Evolutionary conservation across 1,284 basidiomycete genomes (phyloP).

Genomic region (Amylostereum areolatum): DNA sequence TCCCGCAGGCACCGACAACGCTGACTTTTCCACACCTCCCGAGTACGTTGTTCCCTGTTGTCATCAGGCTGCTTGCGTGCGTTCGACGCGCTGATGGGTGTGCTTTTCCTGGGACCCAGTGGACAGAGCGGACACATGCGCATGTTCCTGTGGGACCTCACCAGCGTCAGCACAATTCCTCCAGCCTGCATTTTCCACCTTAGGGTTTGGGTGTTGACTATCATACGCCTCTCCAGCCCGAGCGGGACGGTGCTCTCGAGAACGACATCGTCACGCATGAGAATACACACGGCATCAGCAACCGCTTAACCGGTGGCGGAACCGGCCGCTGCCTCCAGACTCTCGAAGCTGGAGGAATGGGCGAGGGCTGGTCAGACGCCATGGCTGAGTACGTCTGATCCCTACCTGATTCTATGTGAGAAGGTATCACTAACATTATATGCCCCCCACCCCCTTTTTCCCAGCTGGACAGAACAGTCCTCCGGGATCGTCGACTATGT

Average conservation of each 20-base stretch:
- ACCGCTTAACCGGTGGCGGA: conserved; percentile 48
- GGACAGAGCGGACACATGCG: conserved; percentile 34
- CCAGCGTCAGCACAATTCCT: conserved; percentile 19
- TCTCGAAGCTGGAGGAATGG: conserved; percentile 42
- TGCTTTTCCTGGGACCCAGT: conserved; percentile 12
- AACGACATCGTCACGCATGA: conserved; percentile 47
- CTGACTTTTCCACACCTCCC: conserved; percentile 36
- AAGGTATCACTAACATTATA: too few relatives aligned
- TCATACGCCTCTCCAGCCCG: conserved; percentile 15
- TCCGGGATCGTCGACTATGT: background rate
- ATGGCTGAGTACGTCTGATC: too few relatives aligned
- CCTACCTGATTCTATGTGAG: too few relatives aligned
- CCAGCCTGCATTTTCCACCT: conserved; percentile 3
- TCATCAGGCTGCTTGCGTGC: too few relatives aligned
- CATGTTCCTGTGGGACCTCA: conserved; percentile 38
- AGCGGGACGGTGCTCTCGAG: conserved; percentile 42
- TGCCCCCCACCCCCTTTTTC: too few relatives aligned
- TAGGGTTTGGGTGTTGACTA: background rate
- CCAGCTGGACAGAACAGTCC: conserved; percentile 17
- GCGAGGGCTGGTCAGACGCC: conserved; percentile 52
- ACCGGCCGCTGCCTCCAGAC: conserved; percentile 47
- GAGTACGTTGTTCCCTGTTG: too few relatives aligned
- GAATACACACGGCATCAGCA: conserved; percentile 44
- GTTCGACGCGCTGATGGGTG: too few relatives aligned
- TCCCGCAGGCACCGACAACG: conserved; percentile 32